Conservation (phyloP, 2,329 filamentous ascomycete species). For the Penicillium digitatum region DNA sequence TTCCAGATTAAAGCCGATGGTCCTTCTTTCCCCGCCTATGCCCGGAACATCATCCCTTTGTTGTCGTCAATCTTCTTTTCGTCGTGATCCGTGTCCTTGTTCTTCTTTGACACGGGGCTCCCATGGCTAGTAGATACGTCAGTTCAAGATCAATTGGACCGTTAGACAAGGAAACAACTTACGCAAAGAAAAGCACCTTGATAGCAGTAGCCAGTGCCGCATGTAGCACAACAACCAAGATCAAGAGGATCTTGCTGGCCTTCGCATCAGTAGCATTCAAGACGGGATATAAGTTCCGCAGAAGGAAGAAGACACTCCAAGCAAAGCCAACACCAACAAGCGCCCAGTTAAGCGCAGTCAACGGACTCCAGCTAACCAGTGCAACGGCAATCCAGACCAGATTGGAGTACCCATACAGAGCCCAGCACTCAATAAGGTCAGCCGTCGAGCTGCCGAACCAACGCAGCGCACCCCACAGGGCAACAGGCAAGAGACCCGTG, state of each 20-base stretch:
- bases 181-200: conserved; percentile 93
- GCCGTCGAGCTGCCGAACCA: conserved; percentile 95
- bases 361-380: conserved; percentile 80
- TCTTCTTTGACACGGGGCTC: conserved; percentile 55
- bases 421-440: conserved; percentile 91
- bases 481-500: conserved; percentile 78
- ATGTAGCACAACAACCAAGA: conserved; percentile 80
- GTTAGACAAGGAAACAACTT: conserved; percentile 29
- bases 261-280: conserved; percentile 89
- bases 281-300: conserved; percentile 85
- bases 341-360: conserved; percentile 84
- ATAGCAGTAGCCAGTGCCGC: conserved; percentile 88
- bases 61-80: conserved; percentile 30
- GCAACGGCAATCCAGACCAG: conserved; percentile 96
- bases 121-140: conserved; percentile 53
- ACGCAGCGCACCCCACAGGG: conserved; percentile 79
- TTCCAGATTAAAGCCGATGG: background rate
- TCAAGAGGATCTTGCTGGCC: conserved; percentile 79
- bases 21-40: conserved; percentile 9
- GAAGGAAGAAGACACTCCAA: conserved; percentile 74
- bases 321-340: conserved; percentile 86
- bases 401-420: conserved; percentile 93
- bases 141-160: conserved; percentile 10
- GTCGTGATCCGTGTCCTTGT: conserved; percentile 33
- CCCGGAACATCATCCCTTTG: conserved; percentile 29